Percentiles rank a stretch among this genome's conserved stretches.
These are phyloP conservation scores for Penicillium steckii DNA, from an alignment of 495 filamentous ascomycete genomes.

Conservation along the genomic window DNA sequence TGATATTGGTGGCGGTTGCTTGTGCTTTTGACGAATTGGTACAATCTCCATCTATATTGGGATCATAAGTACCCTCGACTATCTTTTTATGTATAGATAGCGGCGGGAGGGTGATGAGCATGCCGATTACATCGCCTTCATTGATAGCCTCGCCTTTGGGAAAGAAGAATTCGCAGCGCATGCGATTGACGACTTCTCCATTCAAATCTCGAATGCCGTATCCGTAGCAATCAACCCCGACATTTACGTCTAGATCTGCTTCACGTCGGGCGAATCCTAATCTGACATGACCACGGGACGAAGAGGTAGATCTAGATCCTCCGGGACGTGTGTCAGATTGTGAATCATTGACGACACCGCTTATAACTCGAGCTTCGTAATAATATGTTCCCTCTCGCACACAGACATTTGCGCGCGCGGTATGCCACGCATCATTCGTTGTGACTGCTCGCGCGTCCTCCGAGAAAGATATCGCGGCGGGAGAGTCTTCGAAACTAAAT, in stretches of 20 bases:
- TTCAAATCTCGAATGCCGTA: constrained; percentile 89
- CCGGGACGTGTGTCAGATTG: constrained; percentile 24
- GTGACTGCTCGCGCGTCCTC: constrained; percentile 43
- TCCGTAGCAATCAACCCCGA: constrained; percentile 94
- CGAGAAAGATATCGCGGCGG: constrained; percentile 58
- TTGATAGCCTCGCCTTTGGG: constrained; percentile 64
- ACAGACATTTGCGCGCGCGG: constrained; percentile 77
- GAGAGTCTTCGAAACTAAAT: constrained; percentile 89
- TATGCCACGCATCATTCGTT: constrained; percentile 46
- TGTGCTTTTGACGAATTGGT: constrained; percentile 14
- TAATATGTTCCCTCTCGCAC: constrained; percentile 91
- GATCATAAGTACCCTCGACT: constrained; percentile 84
- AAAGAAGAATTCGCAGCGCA: constrained; percentile 85
- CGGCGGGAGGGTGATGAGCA: constrained; percentile 88
- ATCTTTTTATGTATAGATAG: constrained; percentile 81
- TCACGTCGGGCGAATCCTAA: constrained; percentile 90
- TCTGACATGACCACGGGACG: constrained; percentile 73
- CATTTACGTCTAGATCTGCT: constrained; percentile 85
- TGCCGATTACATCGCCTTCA: constrained; percentile 92
- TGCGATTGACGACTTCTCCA: constrained; percentile 91
- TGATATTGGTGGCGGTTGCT: constrained; percentile 62
- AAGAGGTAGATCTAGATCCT: constrained; percentile 31
- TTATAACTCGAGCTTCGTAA: constrained; percentile 88
- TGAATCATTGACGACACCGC: constrained; percentile 50
- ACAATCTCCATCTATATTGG: constrained; percentile 60